phyloP scores from a whole-genome alignment of 1,284 basidiomycete species.

The Ganoderma leucocontextum region DNA sequence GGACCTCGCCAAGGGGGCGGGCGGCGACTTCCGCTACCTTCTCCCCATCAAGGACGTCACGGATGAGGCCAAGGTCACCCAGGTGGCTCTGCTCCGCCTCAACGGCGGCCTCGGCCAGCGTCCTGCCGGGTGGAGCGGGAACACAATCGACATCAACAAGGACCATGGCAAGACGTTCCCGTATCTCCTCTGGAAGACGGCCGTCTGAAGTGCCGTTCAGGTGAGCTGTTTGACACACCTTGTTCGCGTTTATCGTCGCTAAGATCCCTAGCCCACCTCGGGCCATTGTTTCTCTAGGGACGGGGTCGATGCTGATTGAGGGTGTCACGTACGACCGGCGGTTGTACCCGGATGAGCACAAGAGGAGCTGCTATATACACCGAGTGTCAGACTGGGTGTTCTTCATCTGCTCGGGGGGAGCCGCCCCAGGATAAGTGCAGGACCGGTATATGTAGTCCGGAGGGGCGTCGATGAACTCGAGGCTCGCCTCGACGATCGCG shows the following conservation, averaged over 20 bases:
- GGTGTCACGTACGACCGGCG: too few species aligned
- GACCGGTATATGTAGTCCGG: neutral
- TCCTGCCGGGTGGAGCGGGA: neutral
- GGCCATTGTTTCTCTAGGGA: too few species aligned
- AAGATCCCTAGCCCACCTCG: too few species aligned
- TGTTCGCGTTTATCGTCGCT: too few species aligned
- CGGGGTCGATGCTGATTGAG: too few species aligned
- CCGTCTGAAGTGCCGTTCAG: neutral
- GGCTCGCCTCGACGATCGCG: neutral
- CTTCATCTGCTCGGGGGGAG: neutral
- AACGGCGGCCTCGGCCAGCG: neutral
- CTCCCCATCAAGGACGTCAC: conserved; percentile 2
- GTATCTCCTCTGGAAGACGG: conserved; percentile 19
- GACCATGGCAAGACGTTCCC: conserved; percentile 9
- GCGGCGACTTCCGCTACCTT: conserved; percentile 22
- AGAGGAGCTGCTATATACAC: neutral
- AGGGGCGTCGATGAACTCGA: neutral
- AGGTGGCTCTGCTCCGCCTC: conserved; percentile 18
- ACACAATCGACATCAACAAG: conserved; percentile 16
- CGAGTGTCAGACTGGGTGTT: neutral
- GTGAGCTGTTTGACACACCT: neutral
- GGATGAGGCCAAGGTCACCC: conserved; percentile 10
- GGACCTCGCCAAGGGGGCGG: conserved; percentile 25
- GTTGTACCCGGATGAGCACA: too few species aligned
- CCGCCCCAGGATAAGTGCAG: neutral